Conservation (phyloP, 768 basidiomycete genomes). For the Lactifluus subvellereus region DNA sequence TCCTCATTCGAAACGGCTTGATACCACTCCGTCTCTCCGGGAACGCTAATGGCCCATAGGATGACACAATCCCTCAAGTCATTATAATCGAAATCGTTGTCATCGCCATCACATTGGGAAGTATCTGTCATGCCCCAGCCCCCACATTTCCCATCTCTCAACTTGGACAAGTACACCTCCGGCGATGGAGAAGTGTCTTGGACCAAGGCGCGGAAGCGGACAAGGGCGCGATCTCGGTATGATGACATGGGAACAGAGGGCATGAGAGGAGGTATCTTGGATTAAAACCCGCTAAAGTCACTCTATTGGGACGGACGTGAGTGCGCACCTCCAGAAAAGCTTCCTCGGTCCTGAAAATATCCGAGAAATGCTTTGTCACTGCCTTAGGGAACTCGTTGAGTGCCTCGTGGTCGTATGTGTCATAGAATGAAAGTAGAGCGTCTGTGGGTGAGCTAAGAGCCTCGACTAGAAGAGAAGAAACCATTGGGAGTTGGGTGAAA, state of each 20-base stretch:
- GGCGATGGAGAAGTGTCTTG: constrained; percentile 74
- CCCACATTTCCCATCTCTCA: constrained; percentile 42
- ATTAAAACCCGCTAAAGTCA: constrained; percentile 5
- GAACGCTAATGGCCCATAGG: constrained; percentile 71
- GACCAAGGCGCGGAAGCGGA: constrained; percentile 71
- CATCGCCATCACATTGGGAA: constrained; percentile 27
- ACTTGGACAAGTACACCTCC: constrained; percentile 62
- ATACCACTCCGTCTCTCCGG: constrained; percentile 61
- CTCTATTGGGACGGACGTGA: background rate
- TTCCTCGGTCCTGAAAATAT: constrained; percentile 28
- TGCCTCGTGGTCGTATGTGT: constrained; percentile 8
- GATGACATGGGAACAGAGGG: constrained; percentile 43
- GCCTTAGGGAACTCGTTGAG: constrained; percentile 28
- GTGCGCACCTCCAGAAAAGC: constrained; percentile 28
- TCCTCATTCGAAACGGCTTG: constrained; percentile 30
- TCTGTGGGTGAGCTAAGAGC: constrained; percentile 22
- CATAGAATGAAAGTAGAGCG: constrained; percentile 17
- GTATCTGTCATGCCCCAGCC: constrained; percentile 65
- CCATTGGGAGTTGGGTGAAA: constrained; percentile 3
- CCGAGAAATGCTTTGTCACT: constrained; percentile 31
- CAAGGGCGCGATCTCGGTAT: constrained; percentile 49
- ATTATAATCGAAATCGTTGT: constrained; percentile 38
- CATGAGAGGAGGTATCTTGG: constrained; percentile 55
- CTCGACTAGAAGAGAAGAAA: constrained; percentile 22
- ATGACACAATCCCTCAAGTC: constrained; percentile 56